Percentiles rank a stretch among this genome's conserved stretches.
phyloP scores from a whole-genome alignment of 2,329 filamentous ascomycete genomes.

The Exophiala lecanii-corni region DNA sequence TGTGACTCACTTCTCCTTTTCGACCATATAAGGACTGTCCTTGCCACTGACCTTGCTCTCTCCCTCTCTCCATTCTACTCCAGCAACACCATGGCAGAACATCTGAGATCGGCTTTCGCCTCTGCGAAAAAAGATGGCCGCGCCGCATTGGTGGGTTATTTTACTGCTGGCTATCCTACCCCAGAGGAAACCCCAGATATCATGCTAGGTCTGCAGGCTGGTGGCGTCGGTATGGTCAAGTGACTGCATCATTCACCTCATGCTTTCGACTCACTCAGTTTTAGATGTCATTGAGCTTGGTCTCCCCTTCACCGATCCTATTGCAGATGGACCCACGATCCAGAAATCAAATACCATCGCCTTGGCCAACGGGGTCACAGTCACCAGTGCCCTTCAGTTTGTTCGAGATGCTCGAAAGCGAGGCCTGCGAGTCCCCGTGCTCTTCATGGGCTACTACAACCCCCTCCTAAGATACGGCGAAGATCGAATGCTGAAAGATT shows the following conservation, averaged over 20 bases:
- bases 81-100: constrained; percentile 43
- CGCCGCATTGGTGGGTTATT: constrained; percentile 88
- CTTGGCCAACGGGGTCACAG: constrained; percentile 81
- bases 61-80: not conserved
- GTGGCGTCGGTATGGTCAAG: constrained; percentile 71
- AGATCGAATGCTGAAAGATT: constrained; percentile 79
- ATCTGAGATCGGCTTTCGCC: constrained; percentile 53
- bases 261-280: constrained; percentile 1
- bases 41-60: constrained; percentile 1
- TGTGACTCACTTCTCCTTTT: not conserved
- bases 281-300: constrained; percentile 91
- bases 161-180: constrained; percentile 87
- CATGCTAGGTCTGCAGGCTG: constrained; percentile 83
- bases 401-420: constrained; percentile 72
- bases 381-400: constrained; percentile 73
- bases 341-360: constrained; percentile 92
- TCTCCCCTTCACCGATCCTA: constrained; percentile 94
- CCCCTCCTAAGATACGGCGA: constrained; percentile 91
- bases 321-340: constrained; percentile 95
- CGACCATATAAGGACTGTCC: not conserved
- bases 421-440: constrained; percentile 74
- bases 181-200: constrained; percentile 78
- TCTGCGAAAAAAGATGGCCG: constrained; percentile 56
- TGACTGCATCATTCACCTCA: too few relatives aligned
- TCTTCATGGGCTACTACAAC: constrained; percentile 99